A percentile compares a stretch with the other conserved stretches of the same genome.
These are phyloP conservation scores for Phaeophleospora eucalypticola DNA, from an alignment of 2,329 filamentous ascomycete genomes.

Conservation along the genomic window DNA sequence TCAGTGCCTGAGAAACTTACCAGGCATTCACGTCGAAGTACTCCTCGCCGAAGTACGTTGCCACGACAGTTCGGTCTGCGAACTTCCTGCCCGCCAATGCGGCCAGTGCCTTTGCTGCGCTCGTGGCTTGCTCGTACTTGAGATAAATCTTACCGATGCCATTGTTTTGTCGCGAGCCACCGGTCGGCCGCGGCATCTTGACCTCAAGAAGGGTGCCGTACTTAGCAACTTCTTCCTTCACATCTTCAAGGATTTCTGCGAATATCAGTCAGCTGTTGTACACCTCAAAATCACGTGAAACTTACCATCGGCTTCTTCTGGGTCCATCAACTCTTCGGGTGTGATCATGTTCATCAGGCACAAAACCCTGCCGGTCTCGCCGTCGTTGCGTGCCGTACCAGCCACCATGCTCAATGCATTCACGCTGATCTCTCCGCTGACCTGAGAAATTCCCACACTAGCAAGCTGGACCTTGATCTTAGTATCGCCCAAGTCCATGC, in stretches of 20 bases:
- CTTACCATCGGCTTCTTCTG: slow-evolving; percentile 90
- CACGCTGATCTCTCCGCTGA: slow-evolving; percentile 90
- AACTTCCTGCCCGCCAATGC: slow-evolving; percentile 95
- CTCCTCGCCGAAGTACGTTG: slow-evolving; percentile 96
- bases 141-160: slow-evolving; percentile 98
- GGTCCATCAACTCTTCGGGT: slow-evolving; percentile 86
- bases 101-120: slow-evolving; percentile 77
- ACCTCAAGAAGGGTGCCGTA: slow-evolving; percentile 81
- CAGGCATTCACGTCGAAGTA: slow-evolving; percentile 91
- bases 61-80: slow-evolving; percentile 90
- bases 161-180: slow-evolving; percentile 75
- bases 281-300: background rate
- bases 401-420: slow-evolving; percentile 98
- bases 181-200: slow-evolving; percentile 85
- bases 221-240: slow-evolving; percentile 88
- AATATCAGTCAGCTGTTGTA: slow-evolving; percentile 1
- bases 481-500: slow-evolving; percentile 86
- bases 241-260: slow-evolving; percentile 91
- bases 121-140: slow-evolving; percentile 77
- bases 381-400: slow-evolving; percentile 69
- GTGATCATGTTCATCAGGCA: slow-evolving; percentile 99
- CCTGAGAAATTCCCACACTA: slow-evolving; percentile 91
- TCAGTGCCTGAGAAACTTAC: slow-evolving; percentile 47
- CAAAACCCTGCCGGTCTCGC: slow-evolving; percentile 76
- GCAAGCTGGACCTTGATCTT: slow-evolving; percentile 82